Base-by-base conservation (phyloP, 2,329 filamentous ascomycete genomes). In the Paraconiothyrium brasiliense region DNA sequence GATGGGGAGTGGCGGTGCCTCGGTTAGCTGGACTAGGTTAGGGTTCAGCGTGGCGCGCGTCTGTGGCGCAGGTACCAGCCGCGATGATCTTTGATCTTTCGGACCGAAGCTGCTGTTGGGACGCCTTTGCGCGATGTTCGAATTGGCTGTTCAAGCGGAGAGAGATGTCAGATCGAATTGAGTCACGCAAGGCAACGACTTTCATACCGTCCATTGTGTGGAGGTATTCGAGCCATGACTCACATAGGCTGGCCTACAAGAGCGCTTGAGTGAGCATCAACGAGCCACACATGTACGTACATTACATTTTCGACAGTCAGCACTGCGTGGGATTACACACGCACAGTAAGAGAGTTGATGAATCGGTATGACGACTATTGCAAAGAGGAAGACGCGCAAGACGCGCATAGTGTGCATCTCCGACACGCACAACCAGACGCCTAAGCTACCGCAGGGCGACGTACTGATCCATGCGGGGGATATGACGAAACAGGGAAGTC, bases 381-480 rank as follows among this genome's bases (percentile, higher is more conserved):
- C 37, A 24, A 34, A 30, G 6, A 57, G 55, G 41, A 58, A 49
- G 32, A 58, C 54, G 57, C 63, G 65, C 49, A 77, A 71, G 59
- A 89, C 90, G 6, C 85, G 90, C 62, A 85, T 93, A 60, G 89
- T 93, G 56, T 92, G 90, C 78, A 84, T 93, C 59, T 91, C 91
- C 4, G 91, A 94, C 78, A 93, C 90, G 1, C 90, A 93, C 77
- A 92, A 92, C 73, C 84, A 84, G 58, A 80, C 80, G 4, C 84
- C 85, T 14, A 89, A 87, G 68, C 83, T 93, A 1, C 91, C 91
- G 0, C 84, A 84, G 24, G 91, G 91, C 44, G 90, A 94, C 73
- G 86, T 94, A 9, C 82, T 94, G 37, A 88, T 93, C 54, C 90
- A 93, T 72, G 90, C 91, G 1, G 91, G 91, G 7, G 91, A 94